These are phyloP conservation scores for Globisporangium cylindrosporum DNA, from an alignment of 352 stramenopile species.

Conservation along the genomic window DNA sequence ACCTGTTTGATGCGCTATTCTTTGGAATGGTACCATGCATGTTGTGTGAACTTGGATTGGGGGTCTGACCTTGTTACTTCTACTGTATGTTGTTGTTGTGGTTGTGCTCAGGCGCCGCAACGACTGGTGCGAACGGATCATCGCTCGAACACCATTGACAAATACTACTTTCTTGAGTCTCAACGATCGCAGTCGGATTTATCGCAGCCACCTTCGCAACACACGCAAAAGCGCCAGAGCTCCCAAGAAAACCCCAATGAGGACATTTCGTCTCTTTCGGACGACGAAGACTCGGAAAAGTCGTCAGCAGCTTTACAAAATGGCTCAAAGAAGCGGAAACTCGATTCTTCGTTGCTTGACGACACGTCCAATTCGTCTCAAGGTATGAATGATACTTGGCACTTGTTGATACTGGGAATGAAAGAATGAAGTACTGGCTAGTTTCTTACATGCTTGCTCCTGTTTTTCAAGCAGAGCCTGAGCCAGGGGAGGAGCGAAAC, in stretches of 20 bases:
- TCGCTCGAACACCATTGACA: slow-evolving; percentile 85
- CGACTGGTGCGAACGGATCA: slow-evolving; percentile 81
- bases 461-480: slow-evolving; percentile 18
- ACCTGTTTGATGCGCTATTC: background rate
- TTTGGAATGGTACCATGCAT: background rate
- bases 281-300: slow-evolving; percentile 11
- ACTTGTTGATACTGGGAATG: background rate
- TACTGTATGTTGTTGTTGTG: background rate
- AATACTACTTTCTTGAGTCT: slow-evolving; percentile 79
- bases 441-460: background rate
- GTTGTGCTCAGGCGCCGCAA: slow-evolving; percentile 59
- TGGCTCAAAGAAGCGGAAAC: slow-evolving; percentile 14
- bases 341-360: background rate
- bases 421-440: background rate
- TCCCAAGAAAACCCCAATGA: background rate
- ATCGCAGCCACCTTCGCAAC: slow-evolving; percentile 24
- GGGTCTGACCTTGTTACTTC: background rate
- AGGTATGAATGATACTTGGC: slow-evolving; percentile 6
- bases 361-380: background rate
- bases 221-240: slow-evolving; percentile 17
- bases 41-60: background rate
- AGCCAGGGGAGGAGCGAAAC: slow-evolving; percentile 19
- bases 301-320: background rate
- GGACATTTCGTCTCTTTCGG: slow-evolving; percentile 13
- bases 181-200: slow-evolving; percentile 52